Base-by-base conservation (phyloP, 1,139 yeast genomes). In the Suhomyces bokatorum region DNA sequence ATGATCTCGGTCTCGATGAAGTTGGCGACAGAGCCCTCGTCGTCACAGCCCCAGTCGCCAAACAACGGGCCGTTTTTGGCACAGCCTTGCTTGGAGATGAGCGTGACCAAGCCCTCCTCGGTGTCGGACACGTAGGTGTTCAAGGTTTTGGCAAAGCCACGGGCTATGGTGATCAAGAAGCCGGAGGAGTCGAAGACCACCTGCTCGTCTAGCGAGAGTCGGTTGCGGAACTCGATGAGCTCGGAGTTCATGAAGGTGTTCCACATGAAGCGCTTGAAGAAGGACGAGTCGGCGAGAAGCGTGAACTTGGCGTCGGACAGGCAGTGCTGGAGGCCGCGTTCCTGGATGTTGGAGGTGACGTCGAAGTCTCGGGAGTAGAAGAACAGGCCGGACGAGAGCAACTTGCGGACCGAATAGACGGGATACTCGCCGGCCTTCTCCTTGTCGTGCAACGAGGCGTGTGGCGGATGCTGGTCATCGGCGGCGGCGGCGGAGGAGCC, bases 1-100 rank as follows among this genome's bases (percentile, higher is more conserved):
- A 85, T 73, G 6, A 84, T 58, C 58, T 86, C 93, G 1, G 86
- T 75, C 57, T 86, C 93, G 17, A 80, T 78, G 56, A 73, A 82
- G 54, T 83, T 83, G 1, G 90, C 74, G 6, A 82, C 86, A 32
- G 76, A 72, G 0, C 93, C 93, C 40, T 81, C 81, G 46, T 85
- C 90, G 59, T 84, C 89, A 49, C 85, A 73, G 15, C 91, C 89
- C 66, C 80, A 78, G 29, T 81, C 78, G 0, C 88, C 89, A 55
- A 84, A 81, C 2, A 84, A 64, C 2, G 82, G 78, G 1, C 85
- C 85, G 33, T 70, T 72, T 51, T 78, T 81, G 33, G 75, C 73
- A 46, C 87, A 80, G 2, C 85, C 79, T 45, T 85, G 86, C 57
- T 83, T 83, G 1, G 89, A 79, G 9, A 85, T 81, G 3, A 85